Percentiles rank a stretch among this genome's conserved stretches.
Conservation (phyloP, 148 eudicot species). For the Euryodendron excelsum region DNA sequence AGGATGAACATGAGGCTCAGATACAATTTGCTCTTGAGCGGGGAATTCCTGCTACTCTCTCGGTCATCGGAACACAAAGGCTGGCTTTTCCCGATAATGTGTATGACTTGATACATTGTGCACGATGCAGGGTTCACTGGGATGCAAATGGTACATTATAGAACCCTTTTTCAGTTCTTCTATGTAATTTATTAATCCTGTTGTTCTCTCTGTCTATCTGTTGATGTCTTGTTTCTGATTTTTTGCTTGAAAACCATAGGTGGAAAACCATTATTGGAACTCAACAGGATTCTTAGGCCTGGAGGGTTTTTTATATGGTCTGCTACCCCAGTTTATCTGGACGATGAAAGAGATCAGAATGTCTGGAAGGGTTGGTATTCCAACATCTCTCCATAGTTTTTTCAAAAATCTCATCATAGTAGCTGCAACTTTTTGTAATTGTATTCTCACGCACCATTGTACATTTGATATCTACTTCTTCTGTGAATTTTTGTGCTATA, state of each 20-base stretch:
- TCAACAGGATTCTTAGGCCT: constrained; percentile 86
- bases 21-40: constrained; percentile 98
- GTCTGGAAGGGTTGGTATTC: constrained; percentile 70
- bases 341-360: constrained; percentile 53
- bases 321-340: constrained; percentile 89
- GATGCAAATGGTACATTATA: constrained; percentile 70
- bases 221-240: constrained; percentile 4
- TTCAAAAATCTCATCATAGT: background rate
- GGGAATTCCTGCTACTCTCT: constrained; percentile 90
- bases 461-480: background rate
- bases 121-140: constrained; percentile 99
- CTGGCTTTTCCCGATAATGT: constrained; percentile 90
- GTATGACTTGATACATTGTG: constrained; percentile 91
- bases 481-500: background rate
- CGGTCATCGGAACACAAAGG: constrained; percentile 94
- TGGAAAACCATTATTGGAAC: constrained; percentile 87
- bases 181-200: background rate
- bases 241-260: constrained; percentile 43
- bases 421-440: background rate
- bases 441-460: background rate
- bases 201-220: background rate
- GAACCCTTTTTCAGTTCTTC: background rate
- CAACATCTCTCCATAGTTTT: background rate
- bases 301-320: constrained; percentile 96
- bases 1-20: constrained; percentile 98